Conservation (phyloP, 1,284 basidiomycete species). For the Inonotus hispidus region DNA sequence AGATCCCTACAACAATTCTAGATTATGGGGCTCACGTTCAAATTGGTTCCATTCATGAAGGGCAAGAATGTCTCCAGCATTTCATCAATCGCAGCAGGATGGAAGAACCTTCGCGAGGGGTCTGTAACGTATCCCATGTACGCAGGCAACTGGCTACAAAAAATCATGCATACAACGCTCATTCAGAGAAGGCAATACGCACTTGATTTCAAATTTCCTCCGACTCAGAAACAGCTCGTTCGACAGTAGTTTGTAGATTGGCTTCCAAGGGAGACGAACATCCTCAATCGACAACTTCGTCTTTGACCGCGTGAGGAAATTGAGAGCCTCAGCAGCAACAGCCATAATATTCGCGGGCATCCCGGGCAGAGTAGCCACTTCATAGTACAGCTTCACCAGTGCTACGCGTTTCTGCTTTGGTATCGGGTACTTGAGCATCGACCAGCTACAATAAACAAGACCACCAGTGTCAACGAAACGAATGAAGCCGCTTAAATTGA, state of each 20-base stretch:
- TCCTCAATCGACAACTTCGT: conserved; percentile 76
- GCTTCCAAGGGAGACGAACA: conserved; percentile 84
- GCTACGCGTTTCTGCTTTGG: conserved; percentile 73
- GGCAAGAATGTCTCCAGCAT: conserved; percentile 86
- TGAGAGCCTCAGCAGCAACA: conserved; percentile 53
- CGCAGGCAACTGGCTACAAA: conserved; percentile 64
- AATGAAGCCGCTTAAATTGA: not conserved
- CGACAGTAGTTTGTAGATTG: conserved; percentile 75
- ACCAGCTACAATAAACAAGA: conserved; percentile 45
- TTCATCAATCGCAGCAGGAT: conserved; percentile 81
- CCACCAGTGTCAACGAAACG: conserved; percentile 4
- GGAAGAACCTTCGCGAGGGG: conserved; percentile 81
- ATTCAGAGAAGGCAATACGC: conserved; percentile 25
- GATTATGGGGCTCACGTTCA: conserved; percentile 53
- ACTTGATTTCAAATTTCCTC: conserved; percentile 79
- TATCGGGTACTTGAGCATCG: conserved; percentile 80
- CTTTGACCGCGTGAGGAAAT: conserved; percentile 57
- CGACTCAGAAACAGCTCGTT: conserved; percentile 82
- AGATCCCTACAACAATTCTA: not conserved
- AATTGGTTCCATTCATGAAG: conserved; percentile 64
- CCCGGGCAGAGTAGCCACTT: conserved; percentile 54
- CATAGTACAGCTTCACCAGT: conserved; percentile 79
- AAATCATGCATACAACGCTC: conserved; percentile 20
- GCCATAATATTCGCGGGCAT: conserved; percentile 56
- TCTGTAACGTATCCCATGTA: conserved; percentile 86